Conservation (phyloP, 495 filamentous ascomycete genomes). For the Geoglossum glabrum region DNA sequence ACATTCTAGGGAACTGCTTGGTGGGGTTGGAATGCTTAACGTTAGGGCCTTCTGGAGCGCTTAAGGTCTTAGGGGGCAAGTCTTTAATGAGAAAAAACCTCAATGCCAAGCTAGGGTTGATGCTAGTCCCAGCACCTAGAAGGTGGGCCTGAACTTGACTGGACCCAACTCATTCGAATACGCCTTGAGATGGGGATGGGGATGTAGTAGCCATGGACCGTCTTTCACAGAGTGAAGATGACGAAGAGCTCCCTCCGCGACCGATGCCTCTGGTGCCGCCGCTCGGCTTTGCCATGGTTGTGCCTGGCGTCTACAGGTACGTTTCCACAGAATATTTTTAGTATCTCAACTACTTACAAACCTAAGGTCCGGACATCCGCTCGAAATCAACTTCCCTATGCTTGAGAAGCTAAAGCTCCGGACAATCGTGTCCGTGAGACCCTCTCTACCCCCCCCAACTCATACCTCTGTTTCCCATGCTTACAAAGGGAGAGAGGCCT, state of each 20-base stretch:
- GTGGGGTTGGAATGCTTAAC: no score
- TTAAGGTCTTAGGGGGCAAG: no score
- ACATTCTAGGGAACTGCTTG: no score
- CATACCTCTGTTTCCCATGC: not conserved
- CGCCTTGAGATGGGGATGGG: no score
- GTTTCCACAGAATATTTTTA: not conserved
- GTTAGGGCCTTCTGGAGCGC: no score
- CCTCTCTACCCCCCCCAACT: not conserved
- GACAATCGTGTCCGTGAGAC: not conserved
- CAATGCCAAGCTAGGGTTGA: no score
- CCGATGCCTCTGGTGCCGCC: conserved; percentile 1
- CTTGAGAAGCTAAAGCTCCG: conserved; percentile 3
- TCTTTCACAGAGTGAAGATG: not conserved
- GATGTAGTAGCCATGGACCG: not conserved
- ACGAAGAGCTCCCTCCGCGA: not conserved
- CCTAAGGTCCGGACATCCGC: conserved; percentile 1
- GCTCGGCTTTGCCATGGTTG: not conserved
- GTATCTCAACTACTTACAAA: not conserved
- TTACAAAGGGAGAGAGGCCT: not conserved
- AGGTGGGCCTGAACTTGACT: no score
- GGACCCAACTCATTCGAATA: no score
- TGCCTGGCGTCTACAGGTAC: conserved; percentile 2
- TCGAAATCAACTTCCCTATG: conserved; percentile 4
- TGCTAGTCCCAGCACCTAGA: no score
- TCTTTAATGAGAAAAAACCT: no score